Conservation (phyloP, 2,329 filamentous ascomycete species). For the Penicillium sp. region DNA sequence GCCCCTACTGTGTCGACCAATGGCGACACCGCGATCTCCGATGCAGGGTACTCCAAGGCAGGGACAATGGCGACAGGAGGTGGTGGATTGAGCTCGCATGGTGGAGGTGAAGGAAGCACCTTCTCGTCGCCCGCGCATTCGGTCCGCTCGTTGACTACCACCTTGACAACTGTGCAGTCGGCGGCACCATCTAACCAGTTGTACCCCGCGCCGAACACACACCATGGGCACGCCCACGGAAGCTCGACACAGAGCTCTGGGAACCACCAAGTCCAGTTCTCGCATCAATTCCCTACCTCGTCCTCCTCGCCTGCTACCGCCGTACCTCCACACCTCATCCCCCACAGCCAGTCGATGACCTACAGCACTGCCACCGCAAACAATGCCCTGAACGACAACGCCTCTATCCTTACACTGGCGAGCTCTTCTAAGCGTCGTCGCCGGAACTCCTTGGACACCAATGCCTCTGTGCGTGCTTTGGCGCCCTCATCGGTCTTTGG, state of each 20-base stretch:
- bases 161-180: constrained; percentile 70
- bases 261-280: constrained; percentile 58
- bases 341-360: constrained; percentile 60
- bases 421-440: constrained; percentile 68
- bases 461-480: constrained; percentile 69
- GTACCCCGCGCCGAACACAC: constrained; percentile 42
- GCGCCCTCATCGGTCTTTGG: constrained; percentile 69
- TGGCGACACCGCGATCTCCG: constrained; percentile 74
- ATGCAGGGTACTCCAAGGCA: constrained; percentile 77
- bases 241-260: constrained; percentile 47
- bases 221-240: constrained; percentile 41
- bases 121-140: constrained; percentile 70
- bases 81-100: constrained; percentile 67
- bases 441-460: constrained; percentile 68
- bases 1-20: constrained; percentile 86
- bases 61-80: constrained; percentile 72
- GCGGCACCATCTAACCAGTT: constrained; percentile 59
- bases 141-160: constrained; percentile 69
- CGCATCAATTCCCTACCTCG: constrained; percentile 63
- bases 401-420: constrained; percentile 68
- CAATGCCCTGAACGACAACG: constrained; percentile 69
- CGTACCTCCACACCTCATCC: constrained; percentile 64
- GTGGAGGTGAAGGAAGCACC: constrained; percentile 71
- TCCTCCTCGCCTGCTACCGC: constrained; percentile 61
- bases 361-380: constrained; percentile 68